Percentiles rank a stretch among this genome's conserved stretches.
phyloP scores from a whole-genome alignment of 2,329 filamentous ascomycete species.

The Clarireedia hainanense region DNA sequence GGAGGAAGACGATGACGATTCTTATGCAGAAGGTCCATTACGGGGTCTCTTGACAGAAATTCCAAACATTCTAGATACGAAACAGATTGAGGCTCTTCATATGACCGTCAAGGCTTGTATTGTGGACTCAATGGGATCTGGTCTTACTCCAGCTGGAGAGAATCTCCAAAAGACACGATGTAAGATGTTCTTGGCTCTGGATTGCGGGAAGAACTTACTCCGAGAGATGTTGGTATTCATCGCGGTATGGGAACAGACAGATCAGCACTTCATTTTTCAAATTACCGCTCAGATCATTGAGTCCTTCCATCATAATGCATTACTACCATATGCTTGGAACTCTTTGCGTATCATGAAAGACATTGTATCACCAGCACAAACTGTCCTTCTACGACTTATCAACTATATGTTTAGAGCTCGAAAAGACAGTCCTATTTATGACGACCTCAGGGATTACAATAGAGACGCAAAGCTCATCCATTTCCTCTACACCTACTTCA shows the following conservation, averaged over 20 bases:
- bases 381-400: conserved; percentile 82
- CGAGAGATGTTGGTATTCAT: conserved; percentile 92
- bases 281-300: conserved; percentile 95
- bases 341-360: conserved; percentile 88
- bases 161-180: conserved; percentile 88
- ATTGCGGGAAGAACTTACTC: conserved; percentile 82
- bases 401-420: conserved; percentile 76
- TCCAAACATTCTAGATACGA: conserved; percentile 85
- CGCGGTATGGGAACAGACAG: conserved; percentile 91
- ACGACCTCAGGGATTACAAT: conserved; percentile 44
- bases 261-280: conserved; percentile 91
- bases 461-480: conserved; percentile 61
- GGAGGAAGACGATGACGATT: conserved; percentile 66
- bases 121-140: conserved; percentile 69
- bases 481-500: conserved; percentile 88
- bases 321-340: conserved; percentile 89
- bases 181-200: conserved; percentile 80
- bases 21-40: conserved; percentile 70
- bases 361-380: conserved; percentile 91
- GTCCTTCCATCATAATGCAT: conserved; percentile 78
- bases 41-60: conserved; percentile 87
- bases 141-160: conserved; percentile 57
- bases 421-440: conserved; percentile 34
- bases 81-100: conserved; percentile 90
- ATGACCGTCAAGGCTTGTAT: conserved; percentile 98